These are phyloP conservation scores for Penicillium riverlandense DNA, from an alignment of 495 filamentous ascomycete genomes.

Conservation along the genomic window DNA sequence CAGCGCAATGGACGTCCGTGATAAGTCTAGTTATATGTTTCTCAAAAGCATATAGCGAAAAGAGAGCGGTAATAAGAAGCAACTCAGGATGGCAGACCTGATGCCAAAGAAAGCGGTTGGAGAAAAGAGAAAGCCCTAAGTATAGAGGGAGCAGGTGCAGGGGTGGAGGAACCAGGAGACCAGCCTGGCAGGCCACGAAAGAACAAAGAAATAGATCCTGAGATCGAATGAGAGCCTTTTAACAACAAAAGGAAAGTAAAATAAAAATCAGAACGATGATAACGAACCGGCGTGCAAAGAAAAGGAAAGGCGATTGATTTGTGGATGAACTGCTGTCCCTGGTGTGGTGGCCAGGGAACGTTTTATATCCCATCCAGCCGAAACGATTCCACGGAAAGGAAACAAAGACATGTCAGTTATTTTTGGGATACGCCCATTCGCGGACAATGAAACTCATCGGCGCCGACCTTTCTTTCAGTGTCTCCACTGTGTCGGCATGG, in stretches of 20 bases:
- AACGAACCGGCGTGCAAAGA: not conserved
- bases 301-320: not conserved
- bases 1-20: no score
- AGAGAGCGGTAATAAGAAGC: conserved; percentile 10
- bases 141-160: not conserved
- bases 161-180: conserved; percentile 9
- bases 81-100: not conserved
- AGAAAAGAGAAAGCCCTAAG: not conserved
- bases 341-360: no score
- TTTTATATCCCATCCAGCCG: no score
- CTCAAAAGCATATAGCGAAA: not conserved
- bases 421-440: conserved; percentile 2
- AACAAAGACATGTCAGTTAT: conserved; percentile 11
- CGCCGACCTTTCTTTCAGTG: not conserved
- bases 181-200: conserved; percentile 8
- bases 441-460: conserved; percentile 11
- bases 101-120: conserved; percentile 4
- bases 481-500: conserved; percentile 6
- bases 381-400: not conserved
- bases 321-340: no score
- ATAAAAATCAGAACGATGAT: not conserved
- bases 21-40: no score
- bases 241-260: conserved; percentile 1
- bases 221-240: no score
- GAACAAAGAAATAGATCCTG: conserved; percentile 7